A percentile compares a stretch with the other conserved stretches of the same genome.
These are phyloP conservation scores for Phaeomoniella chlamydospora DNA, from an alignment of 2,329 filamentous ascomycete genomes.

Conservation along the genomic window DNA sequence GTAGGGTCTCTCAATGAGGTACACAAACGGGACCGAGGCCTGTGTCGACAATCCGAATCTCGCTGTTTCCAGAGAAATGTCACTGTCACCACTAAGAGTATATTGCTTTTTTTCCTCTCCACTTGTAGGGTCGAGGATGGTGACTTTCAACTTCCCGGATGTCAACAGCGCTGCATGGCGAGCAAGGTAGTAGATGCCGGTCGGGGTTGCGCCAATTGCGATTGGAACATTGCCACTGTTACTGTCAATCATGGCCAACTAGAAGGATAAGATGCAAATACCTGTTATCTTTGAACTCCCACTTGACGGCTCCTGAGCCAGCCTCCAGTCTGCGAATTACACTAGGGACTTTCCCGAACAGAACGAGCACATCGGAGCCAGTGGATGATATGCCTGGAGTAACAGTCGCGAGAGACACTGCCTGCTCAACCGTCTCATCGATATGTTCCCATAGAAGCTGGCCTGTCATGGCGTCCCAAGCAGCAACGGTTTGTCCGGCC, in stretches of 20 bases:
- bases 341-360: conserved; percentile 43
- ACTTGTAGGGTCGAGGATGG: conserved; percentile 55
- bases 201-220: conserved; percentile 57
- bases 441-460: conserved; percentile 55
- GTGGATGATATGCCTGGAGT: conserved; percentile 8
- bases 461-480: conserved; percentile 75
- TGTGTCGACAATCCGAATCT: conserved; percentile 13
- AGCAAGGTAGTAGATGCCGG: conserved; percentile 60
- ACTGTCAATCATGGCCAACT: conserved; percentile 8
- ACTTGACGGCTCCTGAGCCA: conserved; percentile 56
- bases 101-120: conserved; percentile 61
- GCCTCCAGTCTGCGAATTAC: conserved; percentile 60
- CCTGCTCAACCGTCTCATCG: background rate
- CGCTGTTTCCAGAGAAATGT: conserved; percentile 33
- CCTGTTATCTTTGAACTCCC: conserved; percentile 59
- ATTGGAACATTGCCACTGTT: conserved; percentile 55
- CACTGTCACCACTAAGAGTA: conserved; percentile 57
- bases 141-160: conserved; percentile 64
- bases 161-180: conserved; percentile 52
- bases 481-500: conserved; percentile 52
- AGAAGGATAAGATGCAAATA: conserved; percentile 11
- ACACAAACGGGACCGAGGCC: conserved; percentile 24
- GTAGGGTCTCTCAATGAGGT: conserved; percentile 27
- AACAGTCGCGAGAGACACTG: background rate
- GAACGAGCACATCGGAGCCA: conserved; percentile 54